Base-by-base conservation (phyloP, 768 basidiomycete species). In the Panus rudis region DNA sequence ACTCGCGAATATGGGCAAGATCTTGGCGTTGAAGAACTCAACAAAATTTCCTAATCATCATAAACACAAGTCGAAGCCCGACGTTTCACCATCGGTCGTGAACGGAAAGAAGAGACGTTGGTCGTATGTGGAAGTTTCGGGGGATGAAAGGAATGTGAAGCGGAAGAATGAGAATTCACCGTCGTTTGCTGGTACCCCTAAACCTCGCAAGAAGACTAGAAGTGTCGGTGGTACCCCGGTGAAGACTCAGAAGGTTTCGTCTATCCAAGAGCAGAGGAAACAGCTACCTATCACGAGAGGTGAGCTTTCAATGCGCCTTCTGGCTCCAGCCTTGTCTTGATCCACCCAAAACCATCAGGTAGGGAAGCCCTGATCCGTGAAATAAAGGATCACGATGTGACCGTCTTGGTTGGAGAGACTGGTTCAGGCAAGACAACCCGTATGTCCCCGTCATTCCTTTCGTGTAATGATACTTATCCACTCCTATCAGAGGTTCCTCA, bases 351-450 rank as follows among this genome's bases (percentile, higher is more conserved):
- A 3, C 47, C 32, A 17, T 42, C 50, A 90, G 91, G 88, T 44
- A 79, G 73, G 58, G 83, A 88, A 19, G 79, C 81, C 22, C 71
- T 94, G 22, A 63, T 91, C 22, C 70, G 76, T 45, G 82, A 82
- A 60, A 81, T 94, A 40, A 63, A 65, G 23, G 73, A 79, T 49
- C 83, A 89, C 68, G 85, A 92, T 59, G 83, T 91, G 6, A 87
- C 83, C 1, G 79, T 98, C 33, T 75, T 99, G 7, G 74, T 99
- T 2, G 96, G 93, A 28, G 96, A 99, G 65, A 98, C 96, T 0
- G 96, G 96, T 11, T 96, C 92, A 16, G 96, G 96, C 49, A 99
- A 99, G 68, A 94, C 94, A 0, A 99, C 96, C 38, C 94, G 94
- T 94, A 63, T 56, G 91, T 81, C 31, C 37, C 24, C 28, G 31